These are phyloP conservation scores for Podila epicladia DNA, from an alignment of 192 early-diverging fungal species.

Conservation along the genomic window DNA sequence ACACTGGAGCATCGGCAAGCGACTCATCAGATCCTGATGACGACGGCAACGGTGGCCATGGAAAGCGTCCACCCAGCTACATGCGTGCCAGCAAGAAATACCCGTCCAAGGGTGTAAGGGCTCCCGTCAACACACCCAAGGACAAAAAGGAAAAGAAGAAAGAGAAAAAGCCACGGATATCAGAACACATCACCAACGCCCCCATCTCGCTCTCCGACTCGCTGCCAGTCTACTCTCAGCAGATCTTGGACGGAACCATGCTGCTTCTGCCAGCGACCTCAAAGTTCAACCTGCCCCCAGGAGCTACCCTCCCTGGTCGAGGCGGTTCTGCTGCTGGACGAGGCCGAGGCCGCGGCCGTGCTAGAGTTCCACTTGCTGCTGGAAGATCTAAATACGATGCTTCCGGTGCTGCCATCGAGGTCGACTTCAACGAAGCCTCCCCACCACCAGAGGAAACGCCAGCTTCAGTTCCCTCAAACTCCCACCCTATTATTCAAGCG, in stretches of 20 bases:
- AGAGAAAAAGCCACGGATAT: not conserved
- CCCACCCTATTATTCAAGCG: not conserved
- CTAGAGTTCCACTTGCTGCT: conserved; percentile 20
- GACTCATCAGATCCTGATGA: conserved; percentile 18
- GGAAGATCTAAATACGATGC: conserved; percentile 32
- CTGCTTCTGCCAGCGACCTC: conserved; percentile 8
- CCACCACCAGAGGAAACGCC: not conserved
- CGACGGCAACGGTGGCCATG: conserved; percentile 10
- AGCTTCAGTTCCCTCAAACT: too few relatives aligned
- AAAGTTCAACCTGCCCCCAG: not conserved
- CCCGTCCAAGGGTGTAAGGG: conserved; percentile 7
- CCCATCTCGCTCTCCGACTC: conserved; percentile 46
- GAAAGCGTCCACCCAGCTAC: conserved; percentile 6
- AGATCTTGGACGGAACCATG: conserved; percentile 27
- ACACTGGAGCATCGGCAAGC: conserved; percentile 1
- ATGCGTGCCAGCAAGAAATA: conserved; percentile 8
- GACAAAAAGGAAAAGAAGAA: not conserved
- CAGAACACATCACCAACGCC: not conserved
- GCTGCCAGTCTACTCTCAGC: conserved; percentile 35
- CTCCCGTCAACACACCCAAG: not conserved
- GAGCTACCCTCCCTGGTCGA: not conserved
- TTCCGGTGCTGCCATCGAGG: conserved; percentile 11
- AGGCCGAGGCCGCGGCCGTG: conserved; percentile 23
- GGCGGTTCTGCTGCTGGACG: not conserved
- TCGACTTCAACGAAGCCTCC: conserved; percentile 29